These are phyloP conservation scores for Taxillus chinensis DNA, from an alignment of 164 flowering plant genomes.

Conservation along the genomic window DNA sequence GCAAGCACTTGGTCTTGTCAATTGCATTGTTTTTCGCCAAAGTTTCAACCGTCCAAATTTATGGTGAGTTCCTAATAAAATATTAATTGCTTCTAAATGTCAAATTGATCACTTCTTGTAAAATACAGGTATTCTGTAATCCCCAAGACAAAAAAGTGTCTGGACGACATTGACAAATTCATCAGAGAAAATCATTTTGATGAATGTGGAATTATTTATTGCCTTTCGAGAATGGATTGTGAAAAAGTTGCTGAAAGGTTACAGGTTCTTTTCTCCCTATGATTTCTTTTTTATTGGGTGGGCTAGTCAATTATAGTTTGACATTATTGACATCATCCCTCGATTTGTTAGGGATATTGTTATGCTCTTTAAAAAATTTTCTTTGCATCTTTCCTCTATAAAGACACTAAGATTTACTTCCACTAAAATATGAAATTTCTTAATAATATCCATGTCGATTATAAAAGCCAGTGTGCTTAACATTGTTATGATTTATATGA, in stretches of 20 bases:
- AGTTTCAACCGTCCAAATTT: conserved; percentile 96
- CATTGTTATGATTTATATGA: too few species aligned
- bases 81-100: conserved; percentile 3
- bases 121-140: conserved; percentile 70
- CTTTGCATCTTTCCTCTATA: too few species aligned
- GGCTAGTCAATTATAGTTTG: too few species aligned
- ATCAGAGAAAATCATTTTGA: conserved; percentile 78
- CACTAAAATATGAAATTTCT: too few species aligned
- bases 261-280: conserved; percentile 39
- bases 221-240: conserved; percentile 97
- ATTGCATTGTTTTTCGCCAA: conserved; percentile 86
- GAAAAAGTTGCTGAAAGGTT: conserved; percentile 91
- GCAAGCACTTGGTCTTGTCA: conserved; percentile 90
- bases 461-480: too few species aligned
- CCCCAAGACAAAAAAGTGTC: conserved; percentile 85
- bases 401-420: too few species aligned
- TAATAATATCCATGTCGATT: too few species aligned
- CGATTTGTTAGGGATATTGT: too few species aligned
- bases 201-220: conserved; percentile 95
- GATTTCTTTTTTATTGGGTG: conserved; percentile 1
- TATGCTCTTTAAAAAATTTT: too few species aligned
- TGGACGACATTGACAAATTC: conserved; percentile 90
- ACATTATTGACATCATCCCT: too few species aligned
- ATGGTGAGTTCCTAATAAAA: conserved; percentile 33
- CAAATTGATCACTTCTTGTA: conserved; percentile 7